Evolutionary conservation across 208 protist genomes (phyloP).

Genomic region (Trypanosoma brucei): DNA sequence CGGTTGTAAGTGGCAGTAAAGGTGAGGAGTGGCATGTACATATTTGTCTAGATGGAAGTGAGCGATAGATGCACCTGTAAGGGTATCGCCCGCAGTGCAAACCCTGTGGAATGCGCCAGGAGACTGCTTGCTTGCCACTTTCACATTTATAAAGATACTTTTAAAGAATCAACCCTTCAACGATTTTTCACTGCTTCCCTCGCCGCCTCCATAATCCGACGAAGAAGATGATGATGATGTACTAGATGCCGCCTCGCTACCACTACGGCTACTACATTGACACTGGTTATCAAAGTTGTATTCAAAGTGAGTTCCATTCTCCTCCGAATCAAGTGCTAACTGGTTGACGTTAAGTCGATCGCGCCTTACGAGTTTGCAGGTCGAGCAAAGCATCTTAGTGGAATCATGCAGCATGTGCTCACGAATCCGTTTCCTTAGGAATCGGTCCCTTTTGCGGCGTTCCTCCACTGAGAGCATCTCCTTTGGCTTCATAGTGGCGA

Average conservation of each 20-base stretch:
- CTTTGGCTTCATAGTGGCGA: conserved; percentile 68
- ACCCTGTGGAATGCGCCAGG: no score
- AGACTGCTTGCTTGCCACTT: no score
- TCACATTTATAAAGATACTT: no score
- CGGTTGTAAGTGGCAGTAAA: no score
- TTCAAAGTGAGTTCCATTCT: conserved; percentile 86
- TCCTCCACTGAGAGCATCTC: conserved; percentile 69
- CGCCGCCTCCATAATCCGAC: background rate
- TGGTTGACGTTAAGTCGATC: conserved; percentile 87
- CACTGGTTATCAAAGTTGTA: conserved; percentile 89
- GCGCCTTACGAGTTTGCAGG: conserved; percentile 75
- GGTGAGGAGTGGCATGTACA: no score
- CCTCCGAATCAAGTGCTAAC: conserved; percentile 81
- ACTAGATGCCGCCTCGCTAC: conserved; percentile 28
- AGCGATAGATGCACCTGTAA: no score
- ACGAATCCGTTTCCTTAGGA: conserved; percentile 67
- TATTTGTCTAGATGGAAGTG: no score
- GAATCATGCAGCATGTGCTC: conserved; percentile 74
- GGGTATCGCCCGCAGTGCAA: no score
- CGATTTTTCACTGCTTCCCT: background rate
- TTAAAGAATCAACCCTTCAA: no score
- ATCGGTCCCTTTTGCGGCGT: conserved; percentile 32
- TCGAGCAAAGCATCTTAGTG: conserved; percentile 77
- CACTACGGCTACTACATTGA: conserved; percentile 60
- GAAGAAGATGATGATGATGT: conserved; percentile 4